Evolutionary conservation across 2,329 filamentous ascomycete genomes (phyloP).

Genomic region (Epichloe glyceriae): DNA sequence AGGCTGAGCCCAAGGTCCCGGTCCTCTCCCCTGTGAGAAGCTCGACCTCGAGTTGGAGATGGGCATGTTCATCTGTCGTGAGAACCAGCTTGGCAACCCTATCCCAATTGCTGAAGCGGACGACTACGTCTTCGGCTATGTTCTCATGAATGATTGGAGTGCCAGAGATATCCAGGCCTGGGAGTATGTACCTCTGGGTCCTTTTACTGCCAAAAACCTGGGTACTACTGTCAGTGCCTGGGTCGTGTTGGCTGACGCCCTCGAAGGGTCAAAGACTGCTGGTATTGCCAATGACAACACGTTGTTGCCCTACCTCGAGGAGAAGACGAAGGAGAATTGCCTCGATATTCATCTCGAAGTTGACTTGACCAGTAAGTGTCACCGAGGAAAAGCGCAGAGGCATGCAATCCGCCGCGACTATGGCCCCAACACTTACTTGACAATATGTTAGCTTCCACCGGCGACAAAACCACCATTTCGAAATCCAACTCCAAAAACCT

Average conservation of each 20-base stretch:
- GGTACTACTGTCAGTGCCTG: constrained; percentile 48
- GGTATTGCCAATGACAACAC: constrained; percentile 21
- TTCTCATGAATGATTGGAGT: constrained; percentile 53
- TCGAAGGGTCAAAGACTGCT: constrained; percentile 21
- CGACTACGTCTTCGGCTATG: constrained; percentile 57
- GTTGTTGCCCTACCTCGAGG: constrained; percentile 36
- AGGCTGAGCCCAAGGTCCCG: constrained; percentile 37
- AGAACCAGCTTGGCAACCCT: constrained; percentile 53
- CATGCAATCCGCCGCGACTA: neutral
- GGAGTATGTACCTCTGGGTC: constrained; percentile 50
- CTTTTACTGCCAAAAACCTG: constrained; percentile 50
- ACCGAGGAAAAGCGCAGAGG: neutral
- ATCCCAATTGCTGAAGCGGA: constrained; percentile 54
- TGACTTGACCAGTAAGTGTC: constrained; percentile 24
- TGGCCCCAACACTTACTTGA: no score
- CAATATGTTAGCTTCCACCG: constrained; percentile 16
- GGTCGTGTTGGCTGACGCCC: constrained; percentile 47
- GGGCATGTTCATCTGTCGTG: constrained; percentile 57
- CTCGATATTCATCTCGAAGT: constrained; percentile 26
- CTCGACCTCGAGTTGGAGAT: constrained; percentile 72
- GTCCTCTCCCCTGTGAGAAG: constrained; percentile 47
- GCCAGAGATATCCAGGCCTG: constrained; percentile 48
- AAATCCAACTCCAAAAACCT: constrained; percentile 32
- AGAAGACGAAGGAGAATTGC: constrained; percentile 30
- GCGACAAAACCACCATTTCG: constrained; percentile 20